phyloP scores from a whole-genome alignment of 768 basidiomycete species.

The Hypsizygus marmoreus region DNA sequence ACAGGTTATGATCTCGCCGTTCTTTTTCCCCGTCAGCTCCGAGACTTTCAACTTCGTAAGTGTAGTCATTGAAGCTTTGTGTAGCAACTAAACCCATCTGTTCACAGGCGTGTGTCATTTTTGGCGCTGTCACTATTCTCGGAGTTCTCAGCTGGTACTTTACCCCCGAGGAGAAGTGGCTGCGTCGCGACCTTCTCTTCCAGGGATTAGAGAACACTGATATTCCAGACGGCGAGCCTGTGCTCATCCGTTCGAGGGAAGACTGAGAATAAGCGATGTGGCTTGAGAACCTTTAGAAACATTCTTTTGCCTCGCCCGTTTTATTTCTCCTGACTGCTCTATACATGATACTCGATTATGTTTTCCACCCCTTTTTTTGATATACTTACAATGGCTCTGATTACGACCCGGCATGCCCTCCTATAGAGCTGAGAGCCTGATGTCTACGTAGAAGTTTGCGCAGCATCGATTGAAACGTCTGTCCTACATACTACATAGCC shows the following conservation, averaged over 20 bases:
- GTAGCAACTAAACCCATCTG: no score
- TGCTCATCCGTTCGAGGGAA: background rate
- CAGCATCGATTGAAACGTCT: no score
- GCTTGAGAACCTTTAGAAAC: no score
- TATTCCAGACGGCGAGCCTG: background rate
- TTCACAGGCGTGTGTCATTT: constrained; percentile 80
- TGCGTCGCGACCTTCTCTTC: constrained; percentile 62
- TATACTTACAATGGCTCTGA: no score
- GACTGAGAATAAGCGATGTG: background rate
- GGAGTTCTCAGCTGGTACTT: constrained; percentile 79
- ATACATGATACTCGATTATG: no score
- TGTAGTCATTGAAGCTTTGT: constrained; percentile 16
- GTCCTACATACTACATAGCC: no score
- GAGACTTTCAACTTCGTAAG: constrained; percentile 85
- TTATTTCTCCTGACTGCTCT: no score
- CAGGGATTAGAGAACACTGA: constrained; percentile 44
- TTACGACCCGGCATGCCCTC: no score
- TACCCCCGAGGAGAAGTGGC: constrained; percentile 79
- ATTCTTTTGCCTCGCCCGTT: no score
- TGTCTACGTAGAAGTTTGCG: no score
- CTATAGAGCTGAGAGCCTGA: no score
- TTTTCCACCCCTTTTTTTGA: no score
- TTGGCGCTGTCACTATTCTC: constrained; percentile 76
- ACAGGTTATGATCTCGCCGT: constrained; percentile 84
- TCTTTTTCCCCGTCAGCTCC: constrained; percentile 79